Base-by-base conservation (phyloP, 129 eudicot genomes). In the Rutidosis leptorrhynchoides region DNA sequence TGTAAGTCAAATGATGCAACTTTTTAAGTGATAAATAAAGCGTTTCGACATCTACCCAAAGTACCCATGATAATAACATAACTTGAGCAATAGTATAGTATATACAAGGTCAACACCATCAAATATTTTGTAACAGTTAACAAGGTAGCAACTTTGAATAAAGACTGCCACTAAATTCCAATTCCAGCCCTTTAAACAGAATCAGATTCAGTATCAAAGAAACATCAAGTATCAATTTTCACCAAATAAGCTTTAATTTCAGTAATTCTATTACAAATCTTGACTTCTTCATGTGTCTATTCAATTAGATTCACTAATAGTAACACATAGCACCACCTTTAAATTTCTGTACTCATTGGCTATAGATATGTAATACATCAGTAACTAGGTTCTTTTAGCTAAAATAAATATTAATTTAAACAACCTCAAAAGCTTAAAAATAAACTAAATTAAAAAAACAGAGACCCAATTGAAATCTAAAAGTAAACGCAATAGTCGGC, bases 1-100 rank as follows among this genome's bases (percentile, higher is more conserved):
- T n/a, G n/a, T n/a, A 54, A 30, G 35, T 32, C 40, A 53, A 29
- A 68, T 24, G 46, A 67, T 16, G 71, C 60, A 66, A 52, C 62
- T 29, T 67, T 35, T 15, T 23, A 25, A 20, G 62, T n/a, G n/a
- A n/a, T n/a, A n/a, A n/a, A n/a, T n/a, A n/a, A n/a, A 53, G 52
- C 30, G 6, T 22, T 53, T 58, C 15, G 2, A 23, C n/a, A 27
- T 58, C 3, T 22, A 55, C 35, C 70, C 28, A 23, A 68, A 55
- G 28, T 32, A 65, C 45, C 71, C 37, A 17, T 6, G 15, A n/a
- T n/a, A n/a, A n/a, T n/a, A n/a, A n/a, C n/a, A n/a, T n/a, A n/a
- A n/a, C n/a, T n/a, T n/a, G n/a, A n/a, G n/a, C n/a, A n/a, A n/a
- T n/a, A n/a, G n/a, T 25, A 56, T 6, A 21, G 32, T 29, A 29